These are phyloP conservation scores for Bondarzewia mesenterica DNA, from an alignment of 1,284 basidiomycete genomes.

Conservation along the genomic window DNA sequence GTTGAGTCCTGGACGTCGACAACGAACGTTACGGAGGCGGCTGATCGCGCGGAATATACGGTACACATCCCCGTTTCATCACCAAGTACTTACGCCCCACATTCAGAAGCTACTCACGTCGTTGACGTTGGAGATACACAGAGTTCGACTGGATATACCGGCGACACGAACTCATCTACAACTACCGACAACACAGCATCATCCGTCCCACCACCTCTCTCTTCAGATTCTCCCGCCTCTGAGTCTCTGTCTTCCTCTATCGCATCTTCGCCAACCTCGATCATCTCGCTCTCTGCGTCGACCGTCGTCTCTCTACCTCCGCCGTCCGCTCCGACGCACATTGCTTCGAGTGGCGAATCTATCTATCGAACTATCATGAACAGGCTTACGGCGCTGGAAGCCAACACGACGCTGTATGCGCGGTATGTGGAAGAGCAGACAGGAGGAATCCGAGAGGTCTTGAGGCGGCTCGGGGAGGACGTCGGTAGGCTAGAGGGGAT, in stretches of 20 bases:
- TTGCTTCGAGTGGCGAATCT: constrained; percentile 55
- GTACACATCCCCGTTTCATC: too few species aligned
- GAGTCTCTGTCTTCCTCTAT: neutral
- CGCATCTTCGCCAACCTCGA: neutral
- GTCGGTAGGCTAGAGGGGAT: constrained; percentile 70
- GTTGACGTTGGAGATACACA: too few species aligned
- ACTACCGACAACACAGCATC: too few species aligned
- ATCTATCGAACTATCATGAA: constrained; percentile 98
- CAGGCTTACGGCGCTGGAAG: constrained; percentile 78
- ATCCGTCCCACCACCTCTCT: neutral
- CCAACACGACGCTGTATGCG: constrained; percentile 81
- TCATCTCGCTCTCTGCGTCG: neutral
- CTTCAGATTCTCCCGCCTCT: neutral
- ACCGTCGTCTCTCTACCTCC: neutral
- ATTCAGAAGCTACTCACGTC: too few species aligned
- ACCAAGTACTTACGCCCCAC: too few species aligned
- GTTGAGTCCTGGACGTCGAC: too few species aligned
- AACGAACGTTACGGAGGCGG: too few species aligned
- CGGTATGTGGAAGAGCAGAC: constrained; percentile 92
- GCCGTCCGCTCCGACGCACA: constrained; percentile 6
- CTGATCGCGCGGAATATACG: too few species aligned
- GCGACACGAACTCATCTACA: too few species aligned
- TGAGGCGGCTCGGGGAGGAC: constrained; percentile 77
- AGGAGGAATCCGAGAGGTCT: constrained; percentile 64
- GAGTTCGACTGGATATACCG: too few species aligned